Evolutionary conservation across 2,329 filamentous ascomycete genomes (phyloP).

Genomic region (Cercospora sp.): DNA sequence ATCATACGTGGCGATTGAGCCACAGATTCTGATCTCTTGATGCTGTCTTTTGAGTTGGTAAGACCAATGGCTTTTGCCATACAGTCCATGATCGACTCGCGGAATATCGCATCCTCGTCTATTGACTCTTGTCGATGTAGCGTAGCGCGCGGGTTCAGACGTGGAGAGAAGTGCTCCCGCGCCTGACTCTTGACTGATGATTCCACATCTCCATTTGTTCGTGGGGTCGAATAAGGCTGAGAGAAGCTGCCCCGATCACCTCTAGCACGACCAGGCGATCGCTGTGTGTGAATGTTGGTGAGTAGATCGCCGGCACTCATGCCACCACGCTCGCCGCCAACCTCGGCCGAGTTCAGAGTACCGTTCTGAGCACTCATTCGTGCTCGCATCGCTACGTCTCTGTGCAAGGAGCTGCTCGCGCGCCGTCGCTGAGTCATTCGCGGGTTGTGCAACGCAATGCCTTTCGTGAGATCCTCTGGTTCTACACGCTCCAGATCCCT

Average conservation of each 20-base stretch:
- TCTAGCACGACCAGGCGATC: slow-evolving; percentile 56
- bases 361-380: slow-evolving; percentile 46
- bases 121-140: slow-evolving; percentile 75
- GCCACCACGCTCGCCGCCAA: slow-evolving; percentile 42
- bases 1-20: slow-evolving; percentile 83
- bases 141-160: slow-evolving; percentile 39
- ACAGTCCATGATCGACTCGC: slow-evolving; percentile 87
- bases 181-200: slow-evolving; percentile 46
- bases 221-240: slow-evolving; percentile 48
- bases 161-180: slow-evolving; percentile 45
- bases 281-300: slow-evolving; percentile 71
- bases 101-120: slow-evolving; percentile 85
- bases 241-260: slow-evolving; percentile 48
- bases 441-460: slow-evolving; percentile 90
- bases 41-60: slow-evolving; percentile 64
- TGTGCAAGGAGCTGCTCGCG: slow-evolving; percentile 73
- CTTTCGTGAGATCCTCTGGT: slow-evolving; percentile 80
- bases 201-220: slow-evolving; percentile 41
- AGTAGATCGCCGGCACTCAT: slow-evolving; percentile 67
- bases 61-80: slow-evolving; percentile 94
- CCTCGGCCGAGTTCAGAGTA: slow-evolving; percentile 22
- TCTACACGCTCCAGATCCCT: slow-evolving; percentile 77
- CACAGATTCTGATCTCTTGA: slow-evolving; percentile 70
- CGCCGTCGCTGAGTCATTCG: slow-evolving; percentile 61
- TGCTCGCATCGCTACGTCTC: slow-evolving; percentile 73